Evolutionary conservation across 2,329 filamentous ascomycete genomes (phyloP).

Genomic region (Trematosphaeria pertusa): DNA sequence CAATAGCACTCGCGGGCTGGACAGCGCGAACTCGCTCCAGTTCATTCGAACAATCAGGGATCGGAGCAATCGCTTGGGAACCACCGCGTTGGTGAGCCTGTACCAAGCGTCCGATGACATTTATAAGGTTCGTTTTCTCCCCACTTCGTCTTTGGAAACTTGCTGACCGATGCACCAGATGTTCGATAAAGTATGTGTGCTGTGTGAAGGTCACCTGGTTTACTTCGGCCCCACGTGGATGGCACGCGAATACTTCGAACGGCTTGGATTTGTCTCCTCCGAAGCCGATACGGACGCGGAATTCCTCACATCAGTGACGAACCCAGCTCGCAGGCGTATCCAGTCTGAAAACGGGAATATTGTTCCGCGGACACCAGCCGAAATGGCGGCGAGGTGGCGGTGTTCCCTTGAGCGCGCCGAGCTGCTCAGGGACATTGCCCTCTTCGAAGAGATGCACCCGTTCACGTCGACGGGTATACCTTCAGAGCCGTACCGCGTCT

Average conservation of each 20-base stretch:
- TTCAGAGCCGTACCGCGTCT: too few relatives aligned
- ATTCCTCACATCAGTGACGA: constrained; percentile 70
- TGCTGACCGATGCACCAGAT: too few relatives aligned
- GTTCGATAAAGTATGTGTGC: constrained; percentile 74
- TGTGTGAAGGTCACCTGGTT: constrained; percentile 76
- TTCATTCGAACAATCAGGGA: constrained; percentile 63
- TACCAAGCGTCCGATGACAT: constrained; percentile 12
- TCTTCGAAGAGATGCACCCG: too few relatives aligned
- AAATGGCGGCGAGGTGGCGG: too few relatives aligned
- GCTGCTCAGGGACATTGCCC: too few relatives aligned
- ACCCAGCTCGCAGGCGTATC: constrained; percentile 41
- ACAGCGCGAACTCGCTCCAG: constrained; percentile 73
- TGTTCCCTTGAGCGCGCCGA: too few relatives aligned
- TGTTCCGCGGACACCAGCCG: too few relatives aligned
- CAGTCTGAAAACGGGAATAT: too few relatives aligned
- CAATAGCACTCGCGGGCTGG: constrained; percentile 72
- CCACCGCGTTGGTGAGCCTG: constrained; percentile 28
- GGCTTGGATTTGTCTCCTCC: constrained; percentile 60
- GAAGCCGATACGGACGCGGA: constrained; percentile 64
- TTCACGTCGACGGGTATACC: too few relatives aligned
- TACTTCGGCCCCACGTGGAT: constrained; percentile 67
- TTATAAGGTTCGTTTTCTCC: too few relatives aligned
- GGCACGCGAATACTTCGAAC: constrained; percentile 69
- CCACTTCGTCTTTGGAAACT: too few relatives aligned
- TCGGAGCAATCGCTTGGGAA: constrained; percentile 54